Base-by-base conservation (phyloP, 2,329 filamentous ascomycete species). In the Diplodia seriata region DNA sequence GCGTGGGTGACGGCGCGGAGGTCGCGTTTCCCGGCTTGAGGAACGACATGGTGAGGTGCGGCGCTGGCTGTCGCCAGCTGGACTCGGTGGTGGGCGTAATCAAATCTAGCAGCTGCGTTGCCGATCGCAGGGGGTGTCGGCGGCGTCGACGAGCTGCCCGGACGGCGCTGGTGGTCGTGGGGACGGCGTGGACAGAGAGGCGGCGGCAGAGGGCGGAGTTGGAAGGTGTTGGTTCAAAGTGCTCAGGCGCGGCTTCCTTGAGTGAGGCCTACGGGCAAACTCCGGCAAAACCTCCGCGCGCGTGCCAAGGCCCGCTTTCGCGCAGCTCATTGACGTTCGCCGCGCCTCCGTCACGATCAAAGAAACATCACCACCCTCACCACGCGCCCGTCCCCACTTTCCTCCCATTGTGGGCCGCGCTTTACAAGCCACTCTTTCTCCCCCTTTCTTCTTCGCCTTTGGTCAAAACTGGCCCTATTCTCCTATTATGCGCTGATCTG, bases 1-100 rank as follows among this genome's bases (percentile, higher is more conserved):
- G 88, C 50, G 88, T 87, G 53, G 87, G 89, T 63, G 86, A 92
- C 20, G 86, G 85, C 14, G 87, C 86, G 59, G 86, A 85, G 31
- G 71, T 69, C 62, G 73, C 70, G 26, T 75, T 70, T 62, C 67
- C 73, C 49, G 74, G 66, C 66, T 77, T 77, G 70, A 78, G 76
- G 71, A 74, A 75, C 18, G 77, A 77, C 78, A 79, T 79, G 61
- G 26, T 55, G 73, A 70, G 29, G 69, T 56, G 54, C 50, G 20
- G 47, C 11, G 31, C 29, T n/a, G 43, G 36, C 40, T 43, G n/a
- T 29, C 43, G 12, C 54, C 33, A 31, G 54, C 55, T 49, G 15
- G 14, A 47, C 43, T n/a, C 47, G 33, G 29, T 62, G 23, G 40
- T 62, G 11, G 40, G 31, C 26, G 15, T 2, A 23, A 36, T n/a